Evolutionary conservation across 257 asterid species (phyloP).

Genomic region (Agastache rugosa): DNA sequence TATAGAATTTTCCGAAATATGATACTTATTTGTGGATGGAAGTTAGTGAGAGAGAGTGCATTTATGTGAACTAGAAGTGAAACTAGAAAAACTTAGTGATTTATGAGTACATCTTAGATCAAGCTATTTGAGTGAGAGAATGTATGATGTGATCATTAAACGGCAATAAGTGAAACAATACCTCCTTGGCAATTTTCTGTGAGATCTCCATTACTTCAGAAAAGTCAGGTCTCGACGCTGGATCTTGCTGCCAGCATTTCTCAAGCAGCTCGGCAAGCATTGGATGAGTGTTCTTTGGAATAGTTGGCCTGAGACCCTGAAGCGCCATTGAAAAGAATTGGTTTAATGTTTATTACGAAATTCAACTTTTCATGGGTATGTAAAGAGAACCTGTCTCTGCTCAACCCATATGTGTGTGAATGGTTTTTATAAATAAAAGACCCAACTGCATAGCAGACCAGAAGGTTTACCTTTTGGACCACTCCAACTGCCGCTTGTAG

Average conservation of each 20-base stretch:
- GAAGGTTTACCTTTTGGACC: constrained; percentile 80
- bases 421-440: background rate
- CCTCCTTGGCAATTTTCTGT: constrained; percentile 79
- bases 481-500: constrained; percentile 98
- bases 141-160: background rate
- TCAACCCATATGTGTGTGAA: background rate
- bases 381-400: background rate
- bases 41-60: too few relatives aligned
- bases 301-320: constrained; percentile 88
- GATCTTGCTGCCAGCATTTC: constrained; percentile 96
- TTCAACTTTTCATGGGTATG: constrained; percentile 5
- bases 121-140: background rate
- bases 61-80: background rate
- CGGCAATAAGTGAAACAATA: constrained; percentile 29
- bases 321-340: constrained; percentile 22
- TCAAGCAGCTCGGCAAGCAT: constrained; percentile 85
- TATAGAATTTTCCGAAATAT: too few relatives aligned
- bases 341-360: background rate
- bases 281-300: constrained; percentile 77
- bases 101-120: background rate
- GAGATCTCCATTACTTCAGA: constrained; percentile 70
- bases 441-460: constrained; percentile 18
- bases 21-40: too few relatives aligned
- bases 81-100: background rate
- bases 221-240: constrained; percentile 82